Evolutionary conservation across 805 yeast species (phyloP), one percentile per base, ranked within the genome.

Genomic region (Lipomyces anomalus): DNA sequence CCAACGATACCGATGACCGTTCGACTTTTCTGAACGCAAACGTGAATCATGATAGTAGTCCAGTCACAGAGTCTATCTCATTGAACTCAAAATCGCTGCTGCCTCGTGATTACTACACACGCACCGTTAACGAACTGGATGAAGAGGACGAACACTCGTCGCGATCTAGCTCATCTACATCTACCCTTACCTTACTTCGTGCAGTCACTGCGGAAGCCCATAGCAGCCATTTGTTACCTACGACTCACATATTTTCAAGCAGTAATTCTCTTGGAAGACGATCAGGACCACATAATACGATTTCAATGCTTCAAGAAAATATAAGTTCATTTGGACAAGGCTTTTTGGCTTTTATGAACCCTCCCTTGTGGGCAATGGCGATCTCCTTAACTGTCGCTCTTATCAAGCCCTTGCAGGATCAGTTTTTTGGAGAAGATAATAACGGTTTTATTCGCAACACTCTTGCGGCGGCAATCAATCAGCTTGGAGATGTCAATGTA

Each of bases 291-390:
- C n/a, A n/a, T n/a, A n/a, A n/a, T n/a, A n/a, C n/a, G n/a, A n/a
- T n/a, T n/a, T n/a, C n/a, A n/a, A n/a, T n/a, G n/a, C n/a, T n/a
- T n/a, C n/a, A n/a, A n/a, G n/a, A n/a, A n/a, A n/a, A n/a, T n/a
- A n/a, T n/a, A n/a, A n/a, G n/a, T n/a, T n/a, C n/a, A n/a, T n/a
- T n/a, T n/a, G n/a, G n/a, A n/a, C n/a, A n/a, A n/a, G n/a, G n/a
- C n/a, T n/a, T n/a, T n/a, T n/a, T n/a, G n/a, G n/a, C 57, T 28
- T 74, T 74, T 59, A 79, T 79, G 84, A 79, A 79, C 59, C 82
- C 82, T 2, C 84, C 84, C 4, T 65, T 79, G 46, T 79, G 78
- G 67, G 71, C 84, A 23, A 79, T 79, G 83, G 59, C 76, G 4
- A 50, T 73, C 2, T 76, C 82, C n/a, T 69, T 79, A 18, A 46